A percentile compares a stretch with the other conserved stretches of the same genome.
Conservation (phyloP, 345 rosid genomes). For the Streptanthus diversifolius region DNA sequence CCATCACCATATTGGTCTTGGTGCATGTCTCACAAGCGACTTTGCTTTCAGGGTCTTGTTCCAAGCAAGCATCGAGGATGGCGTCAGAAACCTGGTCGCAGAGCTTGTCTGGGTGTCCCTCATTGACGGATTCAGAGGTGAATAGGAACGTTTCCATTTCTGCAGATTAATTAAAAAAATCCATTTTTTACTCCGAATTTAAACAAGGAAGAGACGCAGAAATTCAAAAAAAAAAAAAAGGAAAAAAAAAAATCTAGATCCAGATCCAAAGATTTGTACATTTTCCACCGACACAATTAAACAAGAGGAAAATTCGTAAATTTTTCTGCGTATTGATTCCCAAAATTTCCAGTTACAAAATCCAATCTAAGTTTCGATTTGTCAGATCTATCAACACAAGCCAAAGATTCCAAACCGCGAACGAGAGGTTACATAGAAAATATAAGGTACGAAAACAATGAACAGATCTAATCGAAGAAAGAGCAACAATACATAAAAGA, state of each 20-base stretch:
- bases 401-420: background rate
- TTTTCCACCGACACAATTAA: constrained; percentile 25
- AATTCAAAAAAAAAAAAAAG: background rate
- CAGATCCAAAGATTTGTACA: background rate
- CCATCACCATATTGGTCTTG: constrained; percentile 86
- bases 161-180: background rate
- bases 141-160: constrained; percentile 73
- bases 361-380: background rate
- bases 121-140: constrained; percentile 82
- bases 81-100: constrained; percentile 85
- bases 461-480: constrained; percentile 15
- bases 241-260: background rate
- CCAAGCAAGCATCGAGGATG: constrained; percentile 77
- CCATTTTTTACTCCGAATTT: background rate
- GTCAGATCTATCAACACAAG: constrained; percentile 14
- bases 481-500: background rate
- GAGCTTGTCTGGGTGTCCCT: constrained; percentile 82
- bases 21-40: constrained; percentile 84
- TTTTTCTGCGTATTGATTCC: background rate
- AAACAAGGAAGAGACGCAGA: background rate
- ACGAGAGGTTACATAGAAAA: background rate
- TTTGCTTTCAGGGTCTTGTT: constrained; percentile 82
- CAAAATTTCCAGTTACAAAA: background rate
- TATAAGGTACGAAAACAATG: background rate
- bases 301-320: background rate